These are phyloP conservation scores for Calonectria pseudoreteaudii DNA, from an alignment of 2,329 filamentous ascomycete species.

Conservation along the genomic window DNA sequence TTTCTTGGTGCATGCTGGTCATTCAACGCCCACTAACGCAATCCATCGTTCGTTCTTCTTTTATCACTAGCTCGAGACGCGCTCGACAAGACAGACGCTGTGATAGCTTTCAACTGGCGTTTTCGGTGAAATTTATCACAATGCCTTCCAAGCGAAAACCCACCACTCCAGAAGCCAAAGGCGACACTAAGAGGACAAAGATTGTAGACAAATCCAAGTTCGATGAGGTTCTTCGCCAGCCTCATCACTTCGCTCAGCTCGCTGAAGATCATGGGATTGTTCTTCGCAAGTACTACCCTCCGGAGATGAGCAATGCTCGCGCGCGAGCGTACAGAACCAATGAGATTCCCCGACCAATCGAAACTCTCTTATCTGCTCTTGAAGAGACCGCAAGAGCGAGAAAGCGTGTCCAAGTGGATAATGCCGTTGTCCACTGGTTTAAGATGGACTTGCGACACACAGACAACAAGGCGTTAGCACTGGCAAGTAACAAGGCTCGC, in stretches of 20 bases:
- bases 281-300: slow-evolving; percentile 82
- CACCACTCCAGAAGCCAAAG: slow-evolving; percentile 35
- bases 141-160: slow-evolving; percentile 50
- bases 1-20: neutral
- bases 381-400: slow-evolving; percentile 68
- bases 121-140: slow-evolving; percentile 27
- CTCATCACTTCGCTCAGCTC: slow-evolving; percentile 59
- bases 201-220: slow-evolving; percentile 37
- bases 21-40: neutral
- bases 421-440: slow-evolving; percentile 89
- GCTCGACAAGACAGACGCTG: neutral
- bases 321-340: slow-evolving; percentile 80
- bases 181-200: slow-evolving; percentile 49
- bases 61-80: neutral
- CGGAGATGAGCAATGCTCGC: slow-evolving; percentile 85
- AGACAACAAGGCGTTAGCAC: slow-evolving; percentile 79
- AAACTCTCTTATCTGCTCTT: slow-evolving; percentile 72
- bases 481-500: slow-evolving; percentile 75
- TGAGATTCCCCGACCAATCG: slow-evolving; percentile 78
- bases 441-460: slow-evolving; percentile 80
- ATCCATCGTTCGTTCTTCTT: neutral
- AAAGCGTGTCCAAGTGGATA: slow-evolving; percentile 62
- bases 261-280: slow-evolving; percentile 71
- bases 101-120: neutral
- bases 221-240: slow-evolving; percentile 52